Percentiles rank a stretch among this genome's conserved stretches.
Evolutionary conservation across 2,329 filamentous ascomycete genomes (phyloP).

Genomic region (Aspergillus persii): DNA sequence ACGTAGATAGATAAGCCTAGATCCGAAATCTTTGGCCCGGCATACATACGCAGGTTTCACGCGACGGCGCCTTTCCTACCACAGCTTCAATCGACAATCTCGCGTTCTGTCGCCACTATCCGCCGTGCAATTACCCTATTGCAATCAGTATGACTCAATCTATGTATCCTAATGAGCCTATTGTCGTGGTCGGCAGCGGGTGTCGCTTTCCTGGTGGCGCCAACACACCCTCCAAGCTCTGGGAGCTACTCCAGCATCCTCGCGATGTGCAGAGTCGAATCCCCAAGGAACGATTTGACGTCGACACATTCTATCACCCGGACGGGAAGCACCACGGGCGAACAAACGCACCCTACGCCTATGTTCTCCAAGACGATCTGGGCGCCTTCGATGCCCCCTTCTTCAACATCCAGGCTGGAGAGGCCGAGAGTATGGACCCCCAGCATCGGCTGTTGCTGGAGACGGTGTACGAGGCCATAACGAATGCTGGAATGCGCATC

Average conservation of each 20-base stretch:
- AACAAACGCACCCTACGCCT: conserved; percentile 4
- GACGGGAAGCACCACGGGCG: conserved; percentile 1
- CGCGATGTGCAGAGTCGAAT: background rate
- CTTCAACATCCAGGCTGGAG: conserved; percentile 6
- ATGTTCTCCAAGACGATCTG: conserved; percentile 5
- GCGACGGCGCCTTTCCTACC: no score
- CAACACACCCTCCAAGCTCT: conserved; percentile 1
- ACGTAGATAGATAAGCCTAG: no score
- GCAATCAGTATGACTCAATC: no score
- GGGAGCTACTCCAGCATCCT: conserved; percentile 6
- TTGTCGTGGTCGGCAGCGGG: conserved; percentile 11
- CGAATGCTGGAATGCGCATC: background rate
- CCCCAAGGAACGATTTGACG: conserved; percentile 1
- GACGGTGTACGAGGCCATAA: conserved; percentile 9
- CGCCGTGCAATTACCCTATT: no score
- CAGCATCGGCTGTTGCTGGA: conserved; percentile 12
- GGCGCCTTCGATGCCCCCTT: conserved; percentile 7
- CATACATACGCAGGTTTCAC: no score
- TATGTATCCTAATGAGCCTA: no score
- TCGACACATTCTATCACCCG: conserved; percentile 6
- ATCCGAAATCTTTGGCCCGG: no score
- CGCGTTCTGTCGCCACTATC: no score
- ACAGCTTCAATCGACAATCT: no score
- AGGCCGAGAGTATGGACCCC: conserved; percentile 10
- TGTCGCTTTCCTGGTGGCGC: conserved; percentile 10